Base-by-base conservation (phyloP, 2,329 filamentous ascomycete species). In the Alternaria tenuissima region DNA sequence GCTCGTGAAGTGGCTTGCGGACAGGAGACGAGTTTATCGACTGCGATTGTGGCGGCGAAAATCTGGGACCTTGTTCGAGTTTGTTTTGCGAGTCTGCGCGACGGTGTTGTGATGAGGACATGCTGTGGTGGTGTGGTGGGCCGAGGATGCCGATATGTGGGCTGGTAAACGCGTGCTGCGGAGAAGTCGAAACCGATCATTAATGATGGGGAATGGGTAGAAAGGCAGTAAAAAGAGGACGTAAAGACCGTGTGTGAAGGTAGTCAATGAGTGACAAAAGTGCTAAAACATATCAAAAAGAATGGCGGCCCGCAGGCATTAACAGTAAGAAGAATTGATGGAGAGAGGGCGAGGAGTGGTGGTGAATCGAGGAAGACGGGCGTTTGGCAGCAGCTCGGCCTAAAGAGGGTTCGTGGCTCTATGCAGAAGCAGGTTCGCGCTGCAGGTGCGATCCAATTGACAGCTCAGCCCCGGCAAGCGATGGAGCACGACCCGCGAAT, bases 1-100 rank as follows among this genome's bases (percentile, higher is more conserved):
- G 73, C 48, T 81, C 75, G 64, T 78, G 78, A 34, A 80, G 75
- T 53, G 78, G 74, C 24, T 70, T 69, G 47, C 78, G 71, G 56
- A 64, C 56, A 52, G 77, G 75, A 56, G 77, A 78, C 34, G 70
- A 63, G 58, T 69, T 71, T 65, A 66, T 70, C 43, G 66, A 53
- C 39, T 57, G 59, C 46, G 70, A 72, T n/a, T 65, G 65, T 9
- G 74, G 70, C 53, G 72, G 77, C 32, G 67, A 70, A 36, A 76
- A 70, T 38, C 65, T 76, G 36, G 76, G 75, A 49, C 71, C 70
- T 63, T 68, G 68, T 11, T 68, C 62, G 52, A 67, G 47, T 48
- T 71, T 58, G 22, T 61, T 66, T 57, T 72, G 70, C 59, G 74
- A 72, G 57, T 69, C 64, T 65, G 65, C 65, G 66, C 65, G 66